These are phyloP conservation scores for Hibiscus tridactylites DNA, from an alignment of 345 rosid species.

Conservation along the genomic window DNA sequence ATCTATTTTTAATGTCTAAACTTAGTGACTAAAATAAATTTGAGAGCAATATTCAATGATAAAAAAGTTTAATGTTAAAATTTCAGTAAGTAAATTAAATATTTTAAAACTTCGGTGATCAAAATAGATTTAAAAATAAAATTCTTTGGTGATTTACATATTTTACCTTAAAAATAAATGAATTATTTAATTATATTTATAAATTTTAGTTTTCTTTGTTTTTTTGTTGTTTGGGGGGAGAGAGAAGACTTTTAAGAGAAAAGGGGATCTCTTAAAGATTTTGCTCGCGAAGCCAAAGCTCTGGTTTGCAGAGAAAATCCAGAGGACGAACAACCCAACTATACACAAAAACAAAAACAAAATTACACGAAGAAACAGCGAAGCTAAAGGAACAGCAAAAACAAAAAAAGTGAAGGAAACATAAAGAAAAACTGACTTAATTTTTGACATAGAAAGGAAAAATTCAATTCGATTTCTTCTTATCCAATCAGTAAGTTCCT, in stretches of 20 bases:
- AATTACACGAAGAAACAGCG: conserved; percentile 14
- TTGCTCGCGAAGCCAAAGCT: conserved; percentile 41
- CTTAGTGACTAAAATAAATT: too few relatives aligned
- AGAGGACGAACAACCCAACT: conserved; percentile 21
- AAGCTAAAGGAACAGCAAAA: conserved; percentile 29
- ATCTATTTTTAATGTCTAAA: too few relatives aligned
- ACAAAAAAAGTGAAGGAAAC: background rate
- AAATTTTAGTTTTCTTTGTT: background rate
- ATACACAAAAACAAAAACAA: background rate
- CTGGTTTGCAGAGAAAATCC: conserved; percentile 68
- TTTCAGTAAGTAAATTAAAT: too few relatives aligned
- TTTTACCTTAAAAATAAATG: too few relatives aligned
- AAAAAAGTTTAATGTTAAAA: too few relatives aligned
- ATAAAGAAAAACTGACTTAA: conserved; percentile 10
- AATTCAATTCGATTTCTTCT: conserved; percentile 28
- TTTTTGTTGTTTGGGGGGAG: background rate
- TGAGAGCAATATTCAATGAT: too few relatives aligned
- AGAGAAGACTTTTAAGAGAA: conserved; percentile 12
- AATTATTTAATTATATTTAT: too few relatives aligned
- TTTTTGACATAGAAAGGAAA: background rate
- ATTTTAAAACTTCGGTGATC: too few relatives aligned
- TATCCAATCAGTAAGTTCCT: conserved; percentile 60
- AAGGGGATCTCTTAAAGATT: conserved; percentile 36
- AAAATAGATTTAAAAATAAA: too few relatives aligned
- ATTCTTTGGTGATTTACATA: too few relatives aligned